phyloP scores from a whole-genome alignment of 2,329 filamentous ascomycete species.

The Talaromyces sp. region DNA sequence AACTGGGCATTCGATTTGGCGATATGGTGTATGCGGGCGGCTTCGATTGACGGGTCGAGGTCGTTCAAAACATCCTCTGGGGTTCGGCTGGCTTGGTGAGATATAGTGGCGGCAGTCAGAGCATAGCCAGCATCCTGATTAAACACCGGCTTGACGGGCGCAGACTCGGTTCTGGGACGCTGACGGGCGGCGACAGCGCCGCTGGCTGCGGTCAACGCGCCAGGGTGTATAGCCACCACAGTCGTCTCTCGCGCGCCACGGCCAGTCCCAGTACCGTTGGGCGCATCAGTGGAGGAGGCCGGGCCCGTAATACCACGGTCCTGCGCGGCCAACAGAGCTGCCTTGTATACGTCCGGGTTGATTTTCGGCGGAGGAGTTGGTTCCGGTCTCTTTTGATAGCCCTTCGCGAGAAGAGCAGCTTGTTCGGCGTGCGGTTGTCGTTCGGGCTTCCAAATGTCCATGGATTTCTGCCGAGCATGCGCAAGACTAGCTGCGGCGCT shows the following conservation, averaged over 20 bases:
- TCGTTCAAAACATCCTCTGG: slow-evolving; percentile 46
- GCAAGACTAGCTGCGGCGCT: slow-evolving; percentile 71
- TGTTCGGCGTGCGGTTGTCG: slow-evolving; percentile 57
- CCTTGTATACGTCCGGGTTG: slow-evolving; percentile 66
- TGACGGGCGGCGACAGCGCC: slow-evolving; percentile 64
- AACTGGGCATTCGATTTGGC: slow-evolving; percentile 69
- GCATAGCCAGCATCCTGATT: slow-evolving; percentile 53
- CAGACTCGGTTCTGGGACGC: slow-evolving; percentile 62
- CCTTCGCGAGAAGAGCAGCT: slow-evolving; percentile 56
- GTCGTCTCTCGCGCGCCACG: slow-evolving; percentile 44
- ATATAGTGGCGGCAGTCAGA: slow-evolving; percentile 66
- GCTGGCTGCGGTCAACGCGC: slow-evolving; percentile 70
- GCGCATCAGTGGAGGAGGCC: slow-evolving; percentile 7
- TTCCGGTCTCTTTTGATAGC: slow-evolving; percentile 45
- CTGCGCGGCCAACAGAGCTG: slow-evolving; percentile 61
- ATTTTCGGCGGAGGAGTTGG: slow-evolving; percentile 43
- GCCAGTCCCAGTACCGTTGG: not conserved
- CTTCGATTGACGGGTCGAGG: slow-evolving; percentile 42
- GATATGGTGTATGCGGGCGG: slow-evolving; percentile 60
- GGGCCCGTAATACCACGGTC: slow-evolving; percentile 21
- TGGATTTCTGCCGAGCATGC: slow-evolving; percentile 58
- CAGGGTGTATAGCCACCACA: slow-evolving; percentile 48
- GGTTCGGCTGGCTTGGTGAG: slow-evolving; percentile 47
- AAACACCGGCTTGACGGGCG: slow-evolving; percentile 42
- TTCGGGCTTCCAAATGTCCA: slow-evolving; percentile 57